Evolutionary conservation across 2,329 filamentous ascomycete genomes (phyloP).

Genomic region (Colletotrichum sp.): DNA sequence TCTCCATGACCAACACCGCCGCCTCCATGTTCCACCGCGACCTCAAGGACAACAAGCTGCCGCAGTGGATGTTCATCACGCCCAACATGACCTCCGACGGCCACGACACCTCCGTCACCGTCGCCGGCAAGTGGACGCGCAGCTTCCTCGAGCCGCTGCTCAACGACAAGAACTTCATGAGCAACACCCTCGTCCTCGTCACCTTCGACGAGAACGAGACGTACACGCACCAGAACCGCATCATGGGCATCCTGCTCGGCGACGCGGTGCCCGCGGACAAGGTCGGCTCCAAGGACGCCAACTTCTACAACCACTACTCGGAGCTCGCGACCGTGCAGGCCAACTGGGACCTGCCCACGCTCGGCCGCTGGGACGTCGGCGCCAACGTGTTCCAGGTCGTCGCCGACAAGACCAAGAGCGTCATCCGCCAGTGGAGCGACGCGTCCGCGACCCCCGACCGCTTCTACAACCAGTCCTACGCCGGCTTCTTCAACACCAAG

Average conservation of each 20-base stretch:
- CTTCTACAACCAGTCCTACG: conserved; percentile 60
- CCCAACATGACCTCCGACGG: conserved; percentile 80
- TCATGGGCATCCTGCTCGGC: conserved; percentile 75
- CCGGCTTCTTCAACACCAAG: conserved; percentile 49
- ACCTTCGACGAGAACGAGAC: conserved; percentile 82
- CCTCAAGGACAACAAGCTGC: conserved; percentile 65
- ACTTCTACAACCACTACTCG: conserved; percentile 78
- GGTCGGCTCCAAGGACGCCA: conserved; percentile 70
- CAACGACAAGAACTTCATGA: conserved; percentile 72
- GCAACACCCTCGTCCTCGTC: conserved; percentile 76
- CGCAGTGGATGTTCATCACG: conserved; percentile 76
- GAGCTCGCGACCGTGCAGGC: conserved; percentile 69
- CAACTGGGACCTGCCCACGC: conserved; percentile 73
- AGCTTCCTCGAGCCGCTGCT: conserved; percentile 75
- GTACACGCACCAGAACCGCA: conserved; percentile 70
- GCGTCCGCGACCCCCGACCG: conserved; percentile 40
- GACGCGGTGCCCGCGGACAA: conserved; percentile 72
- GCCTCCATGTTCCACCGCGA: conserved; percentile 68
- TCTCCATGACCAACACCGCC: conserved; percentile 50
- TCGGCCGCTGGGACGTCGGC: conserved; percentile 75
- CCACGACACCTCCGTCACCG: conserved; percentile 74
- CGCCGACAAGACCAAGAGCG: conserved; percentile 65
- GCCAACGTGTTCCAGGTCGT: conserved; percentile 73
- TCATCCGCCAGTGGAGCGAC: conserved; percentile 41
- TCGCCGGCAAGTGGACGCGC: conserved; percentile 71